These are phyloP conservation scores for Talaromyces proteolyticus DNA, from an alignment of 495 filamentous ascomycete species.

Conservation along the genomic window DNA sequence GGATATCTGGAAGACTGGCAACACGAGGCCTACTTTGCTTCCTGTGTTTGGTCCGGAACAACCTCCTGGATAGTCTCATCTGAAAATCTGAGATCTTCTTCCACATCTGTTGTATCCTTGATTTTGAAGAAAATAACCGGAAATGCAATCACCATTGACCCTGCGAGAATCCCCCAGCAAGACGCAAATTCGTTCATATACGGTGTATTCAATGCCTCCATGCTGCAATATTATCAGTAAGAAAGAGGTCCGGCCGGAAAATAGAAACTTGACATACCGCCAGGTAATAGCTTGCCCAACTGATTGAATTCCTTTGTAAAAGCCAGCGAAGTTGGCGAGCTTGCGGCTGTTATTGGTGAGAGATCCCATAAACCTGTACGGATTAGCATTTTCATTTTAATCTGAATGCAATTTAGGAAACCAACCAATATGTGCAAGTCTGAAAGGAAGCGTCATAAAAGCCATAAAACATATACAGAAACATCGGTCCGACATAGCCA, in stretches of 20 bases:
- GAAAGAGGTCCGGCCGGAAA: constrained; percentile 3
- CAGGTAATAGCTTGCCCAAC: constrained; percentile 88
- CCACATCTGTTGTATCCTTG: constrained; percentile 51
- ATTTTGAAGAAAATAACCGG: constrained; percentile 77
- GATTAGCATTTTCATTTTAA: constrained; percentile 1
- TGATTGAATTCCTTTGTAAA: constrained; percentile 96
- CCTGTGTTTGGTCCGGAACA: background rate
- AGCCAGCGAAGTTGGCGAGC: constrained; percentile 87
- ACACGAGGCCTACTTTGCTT: background rate
- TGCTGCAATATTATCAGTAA: constrained; percentile 15
- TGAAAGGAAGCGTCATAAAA: constrained; percentile 87
- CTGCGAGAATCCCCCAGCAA: constrained; percentile 69
- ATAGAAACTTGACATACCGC: constrained; percentile 38
- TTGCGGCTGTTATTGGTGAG: constrained; percentile 88
- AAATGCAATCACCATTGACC: constrained; percentile 65
- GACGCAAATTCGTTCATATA: constrained; percentile 60
- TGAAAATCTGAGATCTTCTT: background rate
- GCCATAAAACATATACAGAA: constrained; percentile 91
- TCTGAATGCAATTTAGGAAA: constrained; percentile 2
- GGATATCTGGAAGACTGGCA: no score
- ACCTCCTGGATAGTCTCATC: background rate
- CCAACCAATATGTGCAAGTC: constrained; percentile 81
- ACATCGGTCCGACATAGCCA: constrained; percentile 77
- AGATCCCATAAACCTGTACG: constrained; percentile 78
- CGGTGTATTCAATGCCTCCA: constrained; percentile 58